A percentile compares a stretch with the other conserved stretches of the same genome.
Conservation (phyloP, 495 filamentous ascomycete genomes). For the Trichoderma erinaceum region DNA sequence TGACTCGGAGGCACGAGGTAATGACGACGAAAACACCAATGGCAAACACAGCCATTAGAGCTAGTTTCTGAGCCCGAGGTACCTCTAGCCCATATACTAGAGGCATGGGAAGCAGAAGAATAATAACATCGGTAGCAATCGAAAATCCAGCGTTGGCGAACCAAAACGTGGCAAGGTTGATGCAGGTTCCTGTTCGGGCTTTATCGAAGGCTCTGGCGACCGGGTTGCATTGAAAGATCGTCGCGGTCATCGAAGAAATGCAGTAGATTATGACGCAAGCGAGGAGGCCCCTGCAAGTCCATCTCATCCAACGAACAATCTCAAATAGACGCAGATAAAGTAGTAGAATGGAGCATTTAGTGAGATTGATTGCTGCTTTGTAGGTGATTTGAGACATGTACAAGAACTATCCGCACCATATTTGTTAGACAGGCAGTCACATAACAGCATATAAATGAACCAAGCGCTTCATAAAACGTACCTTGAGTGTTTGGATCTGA, state of each 20-base stretch:
- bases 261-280: neutral
- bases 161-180: conserved; percentile 17
- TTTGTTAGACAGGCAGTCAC: neutral
- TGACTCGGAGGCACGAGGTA: neutral
- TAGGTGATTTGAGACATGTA: neutral
- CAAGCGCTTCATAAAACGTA: neutral
- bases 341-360: conserved; percentile 1
- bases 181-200: neutral
- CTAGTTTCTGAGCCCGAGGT: conserved; percentile 28
- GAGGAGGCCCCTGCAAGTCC: neutral
- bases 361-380: neutral
- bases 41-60: conserved; percentile 32
- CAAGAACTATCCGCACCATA: neutral
- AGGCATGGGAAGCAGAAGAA: conserved; percentile 31
- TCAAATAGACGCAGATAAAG: conserved; percentile 10
- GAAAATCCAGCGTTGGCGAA: conserved; percentile 31
- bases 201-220: neutral
- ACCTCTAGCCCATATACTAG: conserved; percentile 30
- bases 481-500: neutral
- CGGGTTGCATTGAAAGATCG: neutral
- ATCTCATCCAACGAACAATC: neutral
- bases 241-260: neutral
- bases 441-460: neutral
- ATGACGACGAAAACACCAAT: conserved; percentile 26
- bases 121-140: conserved; percentile 40